A percentile compares a stretch with the other conserved stretches of the same genome.
phyloP scores from a whole-genome alignment of 2,329 filamentous ascomycete genomes.

The Dactylonectria estremocensis region DNA sequence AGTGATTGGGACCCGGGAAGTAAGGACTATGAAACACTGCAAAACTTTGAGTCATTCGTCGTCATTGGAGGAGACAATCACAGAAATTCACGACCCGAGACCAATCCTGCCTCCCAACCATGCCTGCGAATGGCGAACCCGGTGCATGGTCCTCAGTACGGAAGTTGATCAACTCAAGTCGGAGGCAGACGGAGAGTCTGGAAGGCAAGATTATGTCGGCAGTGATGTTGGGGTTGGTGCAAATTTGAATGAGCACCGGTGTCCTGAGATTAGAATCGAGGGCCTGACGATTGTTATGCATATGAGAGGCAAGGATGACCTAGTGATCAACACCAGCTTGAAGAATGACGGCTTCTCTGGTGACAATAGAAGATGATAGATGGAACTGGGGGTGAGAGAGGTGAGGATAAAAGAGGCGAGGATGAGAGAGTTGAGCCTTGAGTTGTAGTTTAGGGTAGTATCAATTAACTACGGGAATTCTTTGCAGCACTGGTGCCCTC shows the following conservation, averaged over 20 bases:
- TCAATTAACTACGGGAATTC: conserved; percentile 2
- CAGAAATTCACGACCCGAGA: conserved; percentile 51
- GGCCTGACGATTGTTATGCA: conserved; percentile 68
- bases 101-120: conserved; percentile 58
- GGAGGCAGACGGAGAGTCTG: conserved; percentile 49
- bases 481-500: background rate
- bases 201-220: conserved; percentile 28
- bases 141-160: conserved; percentile 58
- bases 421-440: conserved; percentile 21
- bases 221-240: conserved; percentile 42
- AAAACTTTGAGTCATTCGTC: conserved; percentile 27
- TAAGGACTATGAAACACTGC: conserved; percentile 8
- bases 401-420: conserved; percentile 15
- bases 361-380: conserved; percentile 3
- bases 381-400: conserved; percentile 15
- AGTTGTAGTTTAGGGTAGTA: conserved; percentile 23
- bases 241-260: conserved; percentile 39
- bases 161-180: conserved; percentile 60
- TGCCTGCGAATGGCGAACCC: conserved; percentile 60
- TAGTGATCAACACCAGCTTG: conserved; percentile 67
- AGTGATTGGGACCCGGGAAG: conserved; percentile 16
- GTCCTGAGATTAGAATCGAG: conserved; percentile 60
- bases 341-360: conserved; percentile 33
- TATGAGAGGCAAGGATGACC: conserved; percentile 64
- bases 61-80: conserved; percentile 26